Evolutionary conservation across 2,329 filamentous ascomycete species (phyloP), one percentile per base, ranked within the genome.

Genomic region (Colletotrichum sp.): DNA sequence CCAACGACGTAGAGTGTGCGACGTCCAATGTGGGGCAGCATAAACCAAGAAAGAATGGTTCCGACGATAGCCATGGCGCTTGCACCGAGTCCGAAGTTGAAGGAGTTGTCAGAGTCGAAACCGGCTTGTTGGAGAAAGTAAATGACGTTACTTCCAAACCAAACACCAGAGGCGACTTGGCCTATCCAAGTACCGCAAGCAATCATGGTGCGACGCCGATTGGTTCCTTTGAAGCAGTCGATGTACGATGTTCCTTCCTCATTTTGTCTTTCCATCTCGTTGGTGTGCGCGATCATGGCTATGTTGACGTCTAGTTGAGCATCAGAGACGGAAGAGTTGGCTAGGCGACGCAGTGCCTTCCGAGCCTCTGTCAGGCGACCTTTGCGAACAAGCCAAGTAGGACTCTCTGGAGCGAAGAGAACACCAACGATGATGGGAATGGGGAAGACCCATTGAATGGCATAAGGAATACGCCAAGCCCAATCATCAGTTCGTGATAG

Each of bases 231-330:
- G 60, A 77, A 30, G 60, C 75, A 72, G 62, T 72, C 70, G 24
- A 34, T 44, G 63, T 72, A 68, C 12, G 66, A 59, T 6, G 71
- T 70, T 7, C 65, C 55, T 39, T 62, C 66, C 15, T 55, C n/a
- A 16, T 69, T 39, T 18, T 49, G 18, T 9, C 60, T 60, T 24
- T 74, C 71, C 21, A 69, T 44, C 24, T 59, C 66, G 49, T 69
- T 59, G 18, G 66, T 80, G 10, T 80, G 81, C 3, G 85, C 69
- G 7, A 87, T 73, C 3, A 88, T 79, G 2, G 59, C 28, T 9
- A 63, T 65, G 28, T 28, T 26, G 36, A 36, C 24, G 44, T 52
- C 44, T 5, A 52, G 44, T 21, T 52, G 44, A 52, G 44, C 44
- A 21, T 52, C 44, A 3, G 44, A 52, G 10, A 52, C n/a, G 2